Evolutionary conservation across 371 early-diverging fungal genomes (phyloP), one percentile per base, ranked within the genome.

Genomic region (Mucor piriformis): DNA sequence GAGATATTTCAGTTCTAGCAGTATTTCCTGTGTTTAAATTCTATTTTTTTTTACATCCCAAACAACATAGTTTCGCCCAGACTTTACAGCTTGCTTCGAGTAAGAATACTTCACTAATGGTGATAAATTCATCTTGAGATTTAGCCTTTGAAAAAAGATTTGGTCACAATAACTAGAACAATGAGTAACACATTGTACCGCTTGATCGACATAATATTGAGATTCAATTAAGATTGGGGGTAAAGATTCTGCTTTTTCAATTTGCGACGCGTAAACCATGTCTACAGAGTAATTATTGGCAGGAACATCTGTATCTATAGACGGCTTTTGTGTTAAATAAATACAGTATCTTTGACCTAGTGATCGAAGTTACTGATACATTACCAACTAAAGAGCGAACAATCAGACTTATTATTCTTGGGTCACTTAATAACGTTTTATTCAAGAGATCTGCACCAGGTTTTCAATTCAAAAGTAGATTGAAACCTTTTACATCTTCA

Each of bases 361-460:
- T 49, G 33, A 55, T 62, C 50, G 43, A 43, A n/a, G n/a, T n/a
- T n/a, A n/a, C n/a, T n/a, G n/a, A 62, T 44, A 50, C 32, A 55
- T n/a, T 62, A 54, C 56, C 55, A 62, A 54, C 32, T 54, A 61
- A 27, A 61, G 50, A 55, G 51, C 44, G 51, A 54, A 55, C 51
- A 43, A 54, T 44, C 51, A 54, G 43, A 49, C 55, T 34, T 50
- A 62, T 62, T n/a, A 55, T 62, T 44, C 55, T 62, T 50, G 56
- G 55, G 34, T 62, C 50, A 29, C 35, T 54, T 10, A 54, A 32
- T 44, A 62, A 29, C 62, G 55, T 32, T 62, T 62, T 62, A 40
- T 37, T 50, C 56, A 50, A 24, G 25, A 25, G 51, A 62, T 55
- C 55, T 55, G 37, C 43, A 38, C 55, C 56, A 55, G 62, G 56